Conservation (phyloP, 1,284 basidiomycete genomes). For the Cyathus olla region DNA sequence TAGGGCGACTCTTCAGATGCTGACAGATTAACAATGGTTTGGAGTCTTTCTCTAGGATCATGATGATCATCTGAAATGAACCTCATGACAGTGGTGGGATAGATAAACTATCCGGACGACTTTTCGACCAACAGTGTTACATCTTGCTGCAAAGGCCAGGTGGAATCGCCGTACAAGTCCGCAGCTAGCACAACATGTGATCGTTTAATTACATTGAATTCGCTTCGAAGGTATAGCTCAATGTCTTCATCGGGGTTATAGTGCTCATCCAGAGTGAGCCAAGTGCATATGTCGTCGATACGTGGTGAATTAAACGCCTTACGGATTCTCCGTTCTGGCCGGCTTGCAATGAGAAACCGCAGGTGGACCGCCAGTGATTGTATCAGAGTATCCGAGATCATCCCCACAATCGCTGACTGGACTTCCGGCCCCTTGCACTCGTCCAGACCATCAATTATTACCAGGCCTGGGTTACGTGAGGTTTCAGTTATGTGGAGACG, state of each 20-base stretch:
- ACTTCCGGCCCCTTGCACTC: constrained; percentile 9
- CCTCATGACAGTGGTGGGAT: constrained; percentile 14
- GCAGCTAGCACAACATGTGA: neutral
- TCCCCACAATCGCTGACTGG: constrained; percentile 3
- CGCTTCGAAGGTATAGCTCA: neutral
- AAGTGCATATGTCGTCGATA: neutral
- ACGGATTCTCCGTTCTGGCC: constrained; percentile 9
- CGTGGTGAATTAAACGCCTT: constrained; percentile 4
- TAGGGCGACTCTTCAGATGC: neutral
- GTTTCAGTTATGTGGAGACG: neutral
- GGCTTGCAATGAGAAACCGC: constrained; percentile 14
- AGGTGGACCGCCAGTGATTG: constrained; percentile 3
- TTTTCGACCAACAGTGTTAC: constrained; percentile 7
- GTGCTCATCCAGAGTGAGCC: constrained; percentile 2
- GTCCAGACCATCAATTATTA: constrained; percentile 21
- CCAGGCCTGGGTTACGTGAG: neutral
- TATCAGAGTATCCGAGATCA: neutral
- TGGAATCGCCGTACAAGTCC: neutral
- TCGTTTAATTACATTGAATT: constrained; percentile 3
- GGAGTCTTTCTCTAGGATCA: neutral
- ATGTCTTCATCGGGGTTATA: constrained; percentile 10
- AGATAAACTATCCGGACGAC: constrained; percentile 18
- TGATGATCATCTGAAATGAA: neutral
- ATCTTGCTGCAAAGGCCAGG: constrained; percentile 4
- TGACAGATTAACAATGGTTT: neutral